Percentiles rank a stretch among this genome's conserved stretches.
Conservation (phyloP, 495 filamentous ascomycete species). For the Aspergillus hancockii region DNA sequence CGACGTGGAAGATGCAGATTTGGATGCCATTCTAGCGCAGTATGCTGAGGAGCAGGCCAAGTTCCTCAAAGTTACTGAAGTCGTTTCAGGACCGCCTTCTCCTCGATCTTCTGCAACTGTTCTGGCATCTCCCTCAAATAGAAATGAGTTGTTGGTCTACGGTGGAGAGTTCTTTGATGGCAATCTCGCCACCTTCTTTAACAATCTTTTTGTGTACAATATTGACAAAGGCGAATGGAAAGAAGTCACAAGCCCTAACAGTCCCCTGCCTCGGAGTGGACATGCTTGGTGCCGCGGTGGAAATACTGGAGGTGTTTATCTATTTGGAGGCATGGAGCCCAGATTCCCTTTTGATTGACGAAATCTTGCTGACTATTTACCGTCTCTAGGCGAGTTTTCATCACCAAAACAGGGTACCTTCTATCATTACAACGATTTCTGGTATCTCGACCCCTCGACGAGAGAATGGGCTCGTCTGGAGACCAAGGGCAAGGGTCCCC, state of each 20-base stretch:
- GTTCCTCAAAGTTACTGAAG: constrained; percentile 91
- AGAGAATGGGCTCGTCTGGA: constrained; percentile 92
- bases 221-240: constrained; percentile 87
- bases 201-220: constrained; percentile 83
- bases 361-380: constrained; percentile 38
- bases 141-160: constrained; percentile 87
- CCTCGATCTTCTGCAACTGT: constrained; percentile 77
- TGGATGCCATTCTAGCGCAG: constrained; percentile 94
- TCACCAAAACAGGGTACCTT: constrained; percentile 96
- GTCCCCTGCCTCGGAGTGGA: constrained; percentile 84
- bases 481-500: constrained; percentile 81
- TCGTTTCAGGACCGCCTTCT: constrained; percentile 69
- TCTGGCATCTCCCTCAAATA: constrained; percentile 79
- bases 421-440: constrained; percentile 99
- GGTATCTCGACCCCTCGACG: constrained; percentile 78
- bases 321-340: constrained; percentile 72
- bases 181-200: constrained; percentile 62
- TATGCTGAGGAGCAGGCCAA: constrained; percentile 82
- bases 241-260: constrained; percentile 84
- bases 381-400: constrained; percentile 56
- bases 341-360: background rate
- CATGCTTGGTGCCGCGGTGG: constrained; percentile 91
- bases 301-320: constrained; percentile 80
- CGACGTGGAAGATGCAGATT: constrained; percentile 87
- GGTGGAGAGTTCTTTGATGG: constrained; percentile 78